These are phyloP conservation scores for Yamadazyma ubonensis DNA, from an alignment of 805 yeast species.

Conservation along the genomic window DNA sequence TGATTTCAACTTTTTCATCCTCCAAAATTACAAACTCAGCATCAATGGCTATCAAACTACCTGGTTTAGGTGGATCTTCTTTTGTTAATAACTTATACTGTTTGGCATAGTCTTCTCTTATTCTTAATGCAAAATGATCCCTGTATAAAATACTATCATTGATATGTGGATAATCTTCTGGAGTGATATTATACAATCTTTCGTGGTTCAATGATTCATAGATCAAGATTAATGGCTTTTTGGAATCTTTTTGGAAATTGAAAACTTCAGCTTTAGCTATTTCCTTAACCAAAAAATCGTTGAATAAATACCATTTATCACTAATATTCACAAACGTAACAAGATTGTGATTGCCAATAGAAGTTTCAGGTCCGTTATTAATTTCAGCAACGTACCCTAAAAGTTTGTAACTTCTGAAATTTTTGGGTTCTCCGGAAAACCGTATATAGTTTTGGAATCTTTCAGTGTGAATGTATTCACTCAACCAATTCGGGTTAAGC, in stretches of 20 bases:
- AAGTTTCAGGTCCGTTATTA: conserved; percentile 40
- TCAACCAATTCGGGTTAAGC: conserved; percentile 12
- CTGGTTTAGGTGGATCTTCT: conserved; percentile 70
- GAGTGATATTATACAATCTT: conserved; percentile 28
- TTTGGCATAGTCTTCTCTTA: conserved; percentile 53
- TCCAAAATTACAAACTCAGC: conserved; percentile 90
- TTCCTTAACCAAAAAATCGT: conserved; percentile 83
- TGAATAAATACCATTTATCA: conserved; percentile 76
- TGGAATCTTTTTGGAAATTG: conserved; percentile 74
- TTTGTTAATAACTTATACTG: conserved; percentile 69
- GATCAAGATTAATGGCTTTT: conserved; percentile 69
- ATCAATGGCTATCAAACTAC: conserved; percentile 85
- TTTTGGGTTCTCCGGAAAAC: conserved; percentile 7
- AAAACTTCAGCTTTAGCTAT: conserved; percentile 77
- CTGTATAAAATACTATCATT: conserved; percentile 67
- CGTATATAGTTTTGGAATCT: conserved; percentile 2
- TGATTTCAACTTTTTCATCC: conserved; percentile 77
- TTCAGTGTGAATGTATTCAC: conserved; percentile 9
- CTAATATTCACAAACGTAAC: conserved; percentile 57
- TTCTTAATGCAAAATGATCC: conserved; percentile 71
- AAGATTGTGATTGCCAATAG: conserved; percentile 50
- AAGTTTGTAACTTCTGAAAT: conserved; percentile 54
- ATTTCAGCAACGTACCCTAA: conserved; percentile 72
- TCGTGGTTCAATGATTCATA: conserved; percentile 52
- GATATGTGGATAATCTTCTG: conserved; percentile 35